A percentile compares a stretch with the other conserved stretches of the same genome.
phyloP scores from a whole-genome alignment of 768 basidiomycete genomes.

The Vishniacozyma victoriae region DNA sequence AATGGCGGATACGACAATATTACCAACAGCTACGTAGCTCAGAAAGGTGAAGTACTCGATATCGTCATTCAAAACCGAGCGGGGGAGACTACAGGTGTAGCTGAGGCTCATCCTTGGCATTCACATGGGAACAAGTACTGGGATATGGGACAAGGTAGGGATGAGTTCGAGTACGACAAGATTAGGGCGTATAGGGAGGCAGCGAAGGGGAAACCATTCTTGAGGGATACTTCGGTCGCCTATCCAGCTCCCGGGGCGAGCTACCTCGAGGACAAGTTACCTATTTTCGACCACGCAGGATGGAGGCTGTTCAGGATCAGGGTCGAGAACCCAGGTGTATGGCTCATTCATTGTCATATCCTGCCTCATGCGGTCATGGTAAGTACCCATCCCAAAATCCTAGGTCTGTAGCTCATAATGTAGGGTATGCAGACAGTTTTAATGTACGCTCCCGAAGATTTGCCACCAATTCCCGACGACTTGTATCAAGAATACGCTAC shows the following conservation, averaged over 20 bases:
- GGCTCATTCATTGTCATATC: constrained; percentile 1
- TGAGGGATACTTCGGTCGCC: constrained; percentile 6
- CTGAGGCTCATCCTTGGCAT: constrained; percentile 13
- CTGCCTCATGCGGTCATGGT: neutral
- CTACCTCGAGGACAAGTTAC: constrained; percentile 2
- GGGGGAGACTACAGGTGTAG: constrained; percentile 3
- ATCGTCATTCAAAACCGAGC: constrained; percentile 5
- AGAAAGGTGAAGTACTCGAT: constrained; percentile 6
- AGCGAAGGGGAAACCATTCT: constrained; percentile 1
- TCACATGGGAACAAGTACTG: constrained; percentile 13
- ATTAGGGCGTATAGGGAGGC: neutral
- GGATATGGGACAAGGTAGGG: constrained; percentile 9
- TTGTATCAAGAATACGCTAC: too few relatives aligned
- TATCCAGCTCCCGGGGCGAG: constrained; percentile 7
- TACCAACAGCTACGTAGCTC: constrained; percentile 4
- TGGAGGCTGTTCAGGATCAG: constrained; percentile 11
- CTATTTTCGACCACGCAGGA: constrained; percentile 1
- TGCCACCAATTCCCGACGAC: too few relatives aligned
- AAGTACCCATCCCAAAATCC: too few relatives aligned
- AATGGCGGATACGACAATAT: constrained; percentile 2
- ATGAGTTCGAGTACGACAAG: constrained; percentile 10
- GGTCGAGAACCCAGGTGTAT: constrained; percentile 1
- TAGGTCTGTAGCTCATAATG: too few relatives aligned
- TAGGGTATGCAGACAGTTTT: too few relatives aligned
- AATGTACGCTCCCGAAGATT: too few relatives aligned